Base-by-base conservation (phyloP, 768 basidiomycete species). In the Cystofilobasidium bisporidii region DNA sequence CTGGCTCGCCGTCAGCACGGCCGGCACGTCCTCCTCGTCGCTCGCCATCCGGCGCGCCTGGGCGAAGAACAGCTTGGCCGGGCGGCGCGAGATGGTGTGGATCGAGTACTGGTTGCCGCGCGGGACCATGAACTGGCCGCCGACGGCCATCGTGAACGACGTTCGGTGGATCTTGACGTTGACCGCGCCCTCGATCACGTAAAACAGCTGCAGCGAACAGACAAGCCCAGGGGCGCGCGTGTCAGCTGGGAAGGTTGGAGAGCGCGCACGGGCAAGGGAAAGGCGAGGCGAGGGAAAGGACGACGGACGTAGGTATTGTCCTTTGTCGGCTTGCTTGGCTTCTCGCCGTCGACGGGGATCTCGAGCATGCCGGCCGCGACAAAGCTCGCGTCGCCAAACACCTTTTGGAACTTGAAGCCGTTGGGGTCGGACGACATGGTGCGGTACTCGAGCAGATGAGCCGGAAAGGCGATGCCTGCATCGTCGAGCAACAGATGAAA, bases 51-150 rank as follows among this genome's bases (percentile, higher is more conserved):
- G 73, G 10, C 87, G 82, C 0, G 89, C 89, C 79, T 97, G 94
- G 0, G 91, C 86, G 79, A 97, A 98, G 80, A 94, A 96, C 11
- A 98, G 77, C 72, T 83, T 84, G 26, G 86, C 90, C 59, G 87
- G 85, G 22, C 70, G 56, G 9, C 61, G 66, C 43, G 72, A 75
- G 50, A 96, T 86, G 78, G 97, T 98, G 74, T 88, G 84, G 73
- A 98, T 90, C 67, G 84, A 84, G 75, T 98, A 98, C 12, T 83
- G 83, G 76, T 98, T 98, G 24, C 91, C 91, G 80, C 92, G 82
- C 1, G 93, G 93, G 26, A 96, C 86, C 74, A 93, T 81, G 75
- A 93, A 92, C 82, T 86, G 87, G 15, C 87, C 90, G 17, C 91
- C 91, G 1, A 86, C 81, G 17, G 87, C 82, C 48, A 98, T 82